Evolutionary conservation across 768 basidiomycete species (phyloP).

Genomic region (Boletales sp.): DNA sequence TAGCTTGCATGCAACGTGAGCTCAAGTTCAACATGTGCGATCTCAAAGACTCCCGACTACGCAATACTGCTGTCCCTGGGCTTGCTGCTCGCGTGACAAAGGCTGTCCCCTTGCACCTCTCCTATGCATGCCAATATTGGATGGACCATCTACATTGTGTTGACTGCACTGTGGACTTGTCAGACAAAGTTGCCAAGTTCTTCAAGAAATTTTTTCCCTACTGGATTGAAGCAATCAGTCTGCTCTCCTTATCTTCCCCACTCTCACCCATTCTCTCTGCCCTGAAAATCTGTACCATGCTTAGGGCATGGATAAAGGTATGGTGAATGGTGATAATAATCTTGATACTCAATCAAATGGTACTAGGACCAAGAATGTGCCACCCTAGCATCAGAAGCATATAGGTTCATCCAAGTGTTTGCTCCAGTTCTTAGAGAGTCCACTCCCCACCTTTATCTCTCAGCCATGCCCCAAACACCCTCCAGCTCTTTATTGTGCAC

Average conservation of each 20-base stretch:
- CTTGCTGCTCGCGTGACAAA: too few relatives aligned
- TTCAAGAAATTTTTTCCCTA: slow-evolving; percentile 22
- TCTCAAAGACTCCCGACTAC: too few relatives aligned
- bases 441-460: slow-evolving; percentile 38
- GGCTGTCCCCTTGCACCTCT: too few relatives aligned
- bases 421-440: slow-evolving; percentile 26
- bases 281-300: slow-evolving; percentile 4
- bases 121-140: too few relatives aligned
- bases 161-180: too few relatives aligned
- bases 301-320: slow-evolving; percentile 20
- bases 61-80: too few relatives aligned
- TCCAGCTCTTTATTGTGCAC: slow-evolving; percentile 19
- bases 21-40: too few relatives aligned
- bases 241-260: slow-evolving; percentile 9
- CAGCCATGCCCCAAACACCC: slow-evolving; percentile 35
- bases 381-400: slow-evolving; percentile 22
- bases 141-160: too few relatives aligned
- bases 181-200: too few relatives aligned
- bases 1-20: too few relatives aligned
- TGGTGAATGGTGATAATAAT: not conserved
- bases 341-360: not conserved
- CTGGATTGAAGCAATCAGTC: slow-evolving; percentile 38
- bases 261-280: slow-evolving; percentile 6
- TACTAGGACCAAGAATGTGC: slow-evolving; percentile 11
- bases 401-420: slow-evolving; percentile 31